Evolutionary conservation across 2,329 filamentous ascomycete genomes (phyloP).

Genomic region (Exophiala spinifera): DNA sequence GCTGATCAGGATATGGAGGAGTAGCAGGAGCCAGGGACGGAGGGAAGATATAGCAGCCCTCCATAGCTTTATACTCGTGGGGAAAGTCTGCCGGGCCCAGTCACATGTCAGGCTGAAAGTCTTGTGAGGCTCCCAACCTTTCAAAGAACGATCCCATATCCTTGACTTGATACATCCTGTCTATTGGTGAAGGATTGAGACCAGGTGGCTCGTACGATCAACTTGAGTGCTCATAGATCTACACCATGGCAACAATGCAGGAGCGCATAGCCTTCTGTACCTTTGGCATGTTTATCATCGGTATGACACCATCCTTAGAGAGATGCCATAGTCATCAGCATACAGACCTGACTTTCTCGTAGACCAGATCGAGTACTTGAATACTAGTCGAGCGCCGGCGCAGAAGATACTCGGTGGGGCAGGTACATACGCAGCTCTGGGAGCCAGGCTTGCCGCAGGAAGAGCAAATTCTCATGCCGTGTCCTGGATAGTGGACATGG

Average conservation of each 20-base stretch:
- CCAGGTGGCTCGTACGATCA: too few relatives aligned
- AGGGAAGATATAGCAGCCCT: too few relatives aligned
- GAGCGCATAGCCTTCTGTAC: conserved; percentile 47
- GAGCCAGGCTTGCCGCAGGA: conserved; percentile 83
- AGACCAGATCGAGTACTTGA: conserved; percentile 84
- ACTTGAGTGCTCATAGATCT: not conserved
- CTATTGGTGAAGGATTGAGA: too few relatives aligned
- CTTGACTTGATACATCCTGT: too few relatives aligned
- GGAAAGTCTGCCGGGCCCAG: too few relatives aligned
- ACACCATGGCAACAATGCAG: not conserved
- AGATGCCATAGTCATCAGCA: not conserved
- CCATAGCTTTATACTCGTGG: too few relatives aligned
- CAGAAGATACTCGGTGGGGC: conserved; percentile 82
- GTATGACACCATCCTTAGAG: conserved; percentile 39
- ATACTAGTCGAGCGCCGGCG: conserved; percentile 61
- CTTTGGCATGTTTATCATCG: conserved; percentile 63
- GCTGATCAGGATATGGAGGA: too few relatives aligned
- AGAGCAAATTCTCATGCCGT: conserved; percentile 62
- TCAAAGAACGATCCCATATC: too few relatives aligned
- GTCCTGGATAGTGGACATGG: conserved; percentile 88
- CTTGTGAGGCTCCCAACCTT: too few relatives aligned
- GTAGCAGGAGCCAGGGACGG: too few relatives aligned
- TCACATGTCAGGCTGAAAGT: too few relatives aligned
- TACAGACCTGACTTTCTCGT: not conserved
- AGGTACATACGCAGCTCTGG: conserved; percentile 80